Conservation (phyloP, 2,329 filamentous ascomycete species). For the Botrytis aclada region DNA sequence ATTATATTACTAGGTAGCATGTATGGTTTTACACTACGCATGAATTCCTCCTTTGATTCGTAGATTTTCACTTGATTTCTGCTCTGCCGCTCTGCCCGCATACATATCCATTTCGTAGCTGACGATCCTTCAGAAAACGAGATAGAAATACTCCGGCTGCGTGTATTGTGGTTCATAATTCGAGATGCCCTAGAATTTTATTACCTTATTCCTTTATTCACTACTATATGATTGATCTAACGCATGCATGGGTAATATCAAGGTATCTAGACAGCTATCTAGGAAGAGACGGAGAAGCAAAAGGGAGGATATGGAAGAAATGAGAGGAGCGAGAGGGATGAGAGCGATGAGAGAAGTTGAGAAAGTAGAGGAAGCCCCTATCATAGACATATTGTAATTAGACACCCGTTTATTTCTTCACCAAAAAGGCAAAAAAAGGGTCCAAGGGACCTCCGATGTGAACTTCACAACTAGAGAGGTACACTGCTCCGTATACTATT, state of each 20-base stretch:
- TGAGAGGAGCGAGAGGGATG: neutral
- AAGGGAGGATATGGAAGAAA: neutral
- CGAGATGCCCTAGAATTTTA: neutral
- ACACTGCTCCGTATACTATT: neutral
- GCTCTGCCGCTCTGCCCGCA: constrained; percentile 16
- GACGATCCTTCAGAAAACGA: constrained; percentile 8
- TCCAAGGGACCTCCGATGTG: neutral
- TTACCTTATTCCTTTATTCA: neutral
- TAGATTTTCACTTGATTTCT: constrained; percentile 7
- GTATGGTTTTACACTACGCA: neutral
- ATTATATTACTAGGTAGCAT: constrained; percentile 6
- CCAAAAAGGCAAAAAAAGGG: neutral
- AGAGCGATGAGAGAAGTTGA: neutral
- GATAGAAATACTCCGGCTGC: constrained; percentile 5
- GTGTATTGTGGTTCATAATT: neutral
- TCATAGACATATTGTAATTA: constrained; percentile 13
- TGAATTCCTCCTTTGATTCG: constrained; percentile 14
- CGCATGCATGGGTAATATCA: neutral
- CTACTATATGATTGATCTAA: neutral
- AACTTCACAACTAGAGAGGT: neutral
- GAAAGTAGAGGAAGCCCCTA: neutral
- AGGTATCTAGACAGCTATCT: neutral
- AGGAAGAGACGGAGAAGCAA: neutral
- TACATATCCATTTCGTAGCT: constrained; percentile 1
- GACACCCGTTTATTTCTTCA: neutral